Evolutionary conservation across 2,329 filamentous ascomycete species (phyloP).

Genomic region (Aspergillus awamori): DNA sequence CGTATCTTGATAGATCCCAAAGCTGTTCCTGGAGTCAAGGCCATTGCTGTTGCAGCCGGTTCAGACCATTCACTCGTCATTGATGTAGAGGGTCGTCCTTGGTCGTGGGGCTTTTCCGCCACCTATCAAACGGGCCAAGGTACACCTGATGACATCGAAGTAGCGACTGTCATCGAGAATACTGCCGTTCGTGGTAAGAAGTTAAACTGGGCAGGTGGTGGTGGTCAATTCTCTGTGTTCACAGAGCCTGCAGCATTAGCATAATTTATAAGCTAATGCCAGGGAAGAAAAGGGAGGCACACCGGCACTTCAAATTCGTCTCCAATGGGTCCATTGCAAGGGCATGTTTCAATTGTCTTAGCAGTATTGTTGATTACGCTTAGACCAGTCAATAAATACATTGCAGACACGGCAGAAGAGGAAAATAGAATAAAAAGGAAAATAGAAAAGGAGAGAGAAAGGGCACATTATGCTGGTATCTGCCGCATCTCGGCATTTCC

Average conservation of each 20-base stretch:
- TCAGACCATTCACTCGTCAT: constrained; percentile 76
- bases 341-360: background rate
- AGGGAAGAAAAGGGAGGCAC: background rate
- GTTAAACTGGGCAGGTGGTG: constrained; percentile 78
- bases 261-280: background rate
- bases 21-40: constrained; percentile 61
- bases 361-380: background rate
- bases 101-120: constrained; percentile 77
- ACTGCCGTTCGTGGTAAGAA: constrained; percentile 75
- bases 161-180: constrained; percentile 81
- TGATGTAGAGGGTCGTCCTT: constrained; percentile 68
- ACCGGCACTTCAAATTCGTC: background rate
- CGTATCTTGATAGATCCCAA: constrained; percentile 72
- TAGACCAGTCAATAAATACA: background rate
- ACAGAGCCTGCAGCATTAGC: constrained; percentile 34
- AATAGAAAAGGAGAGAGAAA: background rate
- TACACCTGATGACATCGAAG: constrained; percentile 74
- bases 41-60: constrained; percentile 62
- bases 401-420: background rate
- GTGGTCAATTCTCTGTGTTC: constrained; percentile 70
- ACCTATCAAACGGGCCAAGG: constrained; percentile 82
- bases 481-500: too few species aligned
- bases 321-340: background rate
- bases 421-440: background rate
- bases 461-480: too few species aligned